Conservation (phyloP, 2,329 filamentous ascomycete species). For the Penicillium psychrosexuale region DNA sequence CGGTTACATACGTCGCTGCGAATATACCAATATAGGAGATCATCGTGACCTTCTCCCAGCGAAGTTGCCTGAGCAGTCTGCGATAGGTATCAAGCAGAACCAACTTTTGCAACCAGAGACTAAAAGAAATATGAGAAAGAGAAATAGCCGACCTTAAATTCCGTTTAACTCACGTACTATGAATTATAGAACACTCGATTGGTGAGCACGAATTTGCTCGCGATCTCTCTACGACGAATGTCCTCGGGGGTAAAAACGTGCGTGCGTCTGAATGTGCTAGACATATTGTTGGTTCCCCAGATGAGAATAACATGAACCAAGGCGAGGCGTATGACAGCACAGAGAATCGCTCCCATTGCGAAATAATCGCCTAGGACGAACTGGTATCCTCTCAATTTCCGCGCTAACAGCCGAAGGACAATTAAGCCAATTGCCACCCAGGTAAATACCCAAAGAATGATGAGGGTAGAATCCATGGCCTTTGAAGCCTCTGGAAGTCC, state of each 20-base stretch:
- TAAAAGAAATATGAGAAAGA: constrained; percentile 6
- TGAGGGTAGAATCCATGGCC: constrained; percentile 11
- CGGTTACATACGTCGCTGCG: constrained; percentile 11
- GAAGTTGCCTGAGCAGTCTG: constrained; percentile 10
- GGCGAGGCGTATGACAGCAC: constrained; percentile 12
- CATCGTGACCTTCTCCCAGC: constrained; percentile 16
- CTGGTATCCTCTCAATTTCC: constrained; percentile 7
- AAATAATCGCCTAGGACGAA: constrained; percentile 13
- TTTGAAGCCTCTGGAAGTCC: not conserved
- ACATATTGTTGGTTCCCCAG: constrained; percentile 40
- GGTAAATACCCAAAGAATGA: constrained; percentile 17
- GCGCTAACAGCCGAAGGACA: constrained; percentile 6
- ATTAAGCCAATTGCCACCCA: constrained; percentile 12
- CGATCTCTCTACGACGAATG: constrained; percentile 35
- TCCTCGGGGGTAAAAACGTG: constrained; percentile 30
- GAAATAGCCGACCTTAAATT: not conserved
- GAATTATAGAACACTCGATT: constrained; percentile 36
- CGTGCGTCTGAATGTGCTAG: constrained; percentile 17
- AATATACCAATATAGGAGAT: constrained; percentile 10
- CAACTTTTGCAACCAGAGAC: constrained; percentile 18
- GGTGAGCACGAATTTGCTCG: constrained; percentile 35
- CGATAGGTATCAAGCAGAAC: constrained; percentile 19
- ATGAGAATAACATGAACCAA: constrained; percentile 37
- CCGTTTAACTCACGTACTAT: constrained; percentile 28
- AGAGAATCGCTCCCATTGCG: constrained; percentile 12